phyloP scores from a whole-genome alignment of 2,329 filamentous ascomycete genomes.

The Verticillium alfalfae region DNA sequence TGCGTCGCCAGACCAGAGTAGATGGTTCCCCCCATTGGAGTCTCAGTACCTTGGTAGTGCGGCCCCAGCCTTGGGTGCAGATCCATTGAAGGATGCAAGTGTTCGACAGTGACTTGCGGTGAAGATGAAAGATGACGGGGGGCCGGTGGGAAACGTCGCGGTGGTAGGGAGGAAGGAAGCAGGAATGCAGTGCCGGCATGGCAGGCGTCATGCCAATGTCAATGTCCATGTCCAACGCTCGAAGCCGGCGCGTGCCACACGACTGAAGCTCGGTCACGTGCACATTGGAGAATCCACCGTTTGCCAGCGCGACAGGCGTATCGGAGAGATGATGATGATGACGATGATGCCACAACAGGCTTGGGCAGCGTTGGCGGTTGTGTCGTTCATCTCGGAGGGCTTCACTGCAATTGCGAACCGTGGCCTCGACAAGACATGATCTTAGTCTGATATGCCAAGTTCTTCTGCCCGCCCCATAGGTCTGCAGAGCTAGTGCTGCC shows the following conservation, averaged over 20 bases:
- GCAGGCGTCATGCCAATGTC: constrained; percentile 3
- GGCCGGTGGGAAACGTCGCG: background rate
- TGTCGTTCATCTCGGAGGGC: background rate
- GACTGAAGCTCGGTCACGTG: too few relatives aligned
- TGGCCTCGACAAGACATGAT: background rate
- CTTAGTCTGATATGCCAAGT: background rate
- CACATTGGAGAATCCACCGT: too few relatives aligned
- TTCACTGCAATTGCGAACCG: background rate
- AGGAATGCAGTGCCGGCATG: constrained; percentile 2
- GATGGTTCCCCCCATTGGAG: too few relatives aligned
- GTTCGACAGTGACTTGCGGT: background rate
- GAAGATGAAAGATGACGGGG: background rate
- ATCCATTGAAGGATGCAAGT: background rate
- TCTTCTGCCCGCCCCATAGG: background rate
- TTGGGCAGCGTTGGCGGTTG: too few relatives aligned
- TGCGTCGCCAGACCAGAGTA: background rate
- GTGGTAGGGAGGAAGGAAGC: background rate
- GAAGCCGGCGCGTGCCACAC: too few relatives aligned
- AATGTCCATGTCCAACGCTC: too few relatives aligned
- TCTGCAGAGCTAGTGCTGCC: background rate
- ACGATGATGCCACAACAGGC: too few relatives aligned
- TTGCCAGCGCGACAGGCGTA: too few relatives aligned
- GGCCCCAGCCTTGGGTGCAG: background rate
- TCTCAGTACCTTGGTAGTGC: background rate
- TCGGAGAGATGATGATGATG: too few relatives aligned